A percentile compares a stretch with the other conserved stretches of the same genome.
Conservation (phyloP, 768 basidiomycete genomes). For the Leucocoprinus leucothites region DNA sequence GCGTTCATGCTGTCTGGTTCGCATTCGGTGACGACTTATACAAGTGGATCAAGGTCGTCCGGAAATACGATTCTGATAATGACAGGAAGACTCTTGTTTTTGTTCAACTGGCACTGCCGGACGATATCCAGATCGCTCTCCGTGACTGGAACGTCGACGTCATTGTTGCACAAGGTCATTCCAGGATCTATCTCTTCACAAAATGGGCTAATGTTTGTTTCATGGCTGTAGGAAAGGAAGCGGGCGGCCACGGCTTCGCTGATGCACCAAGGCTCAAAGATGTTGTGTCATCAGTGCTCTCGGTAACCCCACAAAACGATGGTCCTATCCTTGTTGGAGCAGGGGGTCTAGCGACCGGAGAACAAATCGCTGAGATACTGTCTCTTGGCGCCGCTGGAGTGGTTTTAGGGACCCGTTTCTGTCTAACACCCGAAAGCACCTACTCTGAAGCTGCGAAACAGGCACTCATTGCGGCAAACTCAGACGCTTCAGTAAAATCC, state of each 20-base stretch:
- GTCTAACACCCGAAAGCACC: conserved; percentile 61
- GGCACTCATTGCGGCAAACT: conserved; percentile 45
- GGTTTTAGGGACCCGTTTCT: conserved; percentile 73
- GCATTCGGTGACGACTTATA: conserved; percentile 62
- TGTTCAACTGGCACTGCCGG: conserved; percentile 58
- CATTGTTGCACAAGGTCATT: conserved; percentile 75
- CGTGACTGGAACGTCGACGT: conserved; percentile 68
- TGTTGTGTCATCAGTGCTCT: conserved; percentile 54
- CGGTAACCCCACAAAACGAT: conserved; percentile 31
- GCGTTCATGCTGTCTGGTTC: conserved; percentile 70
- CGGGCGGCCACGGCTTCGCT: conserved; percentile 71
- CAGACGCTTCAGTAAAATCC: conserved; percentile 47
- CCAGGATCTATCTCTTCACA: too few relatives aligned
- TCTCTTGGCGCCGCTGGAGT: conserved; percentile 65
- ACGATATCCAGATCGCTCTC: conserved; percentile 59
- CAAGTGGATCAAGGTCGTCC: conserved; percentile 60
- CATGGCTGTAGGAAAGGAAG: conserved; percentile 79
- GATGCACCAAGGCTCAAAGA: conserved; percentile 57
- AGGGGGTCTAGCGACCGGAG: conserved; percentile 66
- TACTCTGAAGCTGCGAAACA: conserved; percentile 53
- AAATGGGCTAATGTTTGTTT: too few relatives aligned
- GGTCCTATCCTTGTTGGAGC: conserved; percentile 65
- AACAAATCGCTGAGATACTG: conserved; percentile 63
- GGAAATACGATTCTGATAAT: conserved; percentile 45
- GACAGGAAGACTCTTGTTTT: conserved; percentile 50